Conservation (phyloP, 805 yeast species). For the Candida orba region DNA sequence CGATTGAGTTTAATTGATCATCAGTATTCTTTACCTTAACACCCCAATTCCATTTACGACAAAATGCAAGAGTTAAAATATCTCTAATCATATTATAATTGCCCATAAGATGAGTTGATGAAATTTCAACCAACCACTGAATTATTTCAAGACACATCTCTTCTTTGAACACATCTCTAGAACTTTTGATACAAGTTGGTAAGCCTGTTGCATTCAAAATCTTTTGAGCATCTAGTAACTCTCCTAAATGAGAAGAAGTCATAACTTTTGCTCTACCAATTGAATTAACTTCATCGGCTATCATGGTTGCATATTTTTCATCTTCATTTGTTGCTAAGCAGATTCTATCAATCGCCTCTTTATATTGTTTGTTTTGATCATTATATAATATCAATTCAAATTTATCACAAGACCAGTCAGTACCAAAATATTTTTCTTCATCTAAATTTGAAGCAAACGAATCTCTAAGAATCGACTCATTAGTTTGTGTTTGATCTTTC, state of each 20-base stretch:
- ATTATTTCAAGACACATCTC: conserved; percentile 72
- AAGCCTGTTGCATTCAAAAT: conserved; percentile 56
- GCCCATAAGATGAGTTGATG: conserved; percentile 46
- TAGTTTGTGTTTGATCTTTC: conserved; percentile 20
- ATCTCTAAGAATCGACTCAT: conserved; percentile 24
- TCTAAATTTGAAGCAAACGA: conserved; percentile 28
- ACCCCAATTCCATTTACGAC: conserved; percentile 58
- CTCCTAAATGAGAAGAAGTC: conserved; percentile 43
- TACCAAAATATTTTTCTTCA: conserved; percentile 37
- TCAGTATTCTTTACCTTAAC: conserved; percentile 14
- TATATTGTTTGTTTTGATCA: conserved; percentile 69
- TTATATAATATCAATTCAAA: conserved; percentile 60
- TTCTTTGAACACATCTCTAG: conserved; percentile 68
- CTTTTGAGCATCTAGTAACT: conserved; percentile 47
- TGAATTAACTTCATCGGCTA: conserved; percentile 52
- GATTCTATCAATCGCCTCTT: conserved; percentile 66
- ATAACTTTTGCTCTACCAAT: conserved; percentile 67
- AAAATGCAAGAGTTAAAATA: conserved; percentile 48
- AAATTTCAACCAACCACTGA: conserved; percentile 55
- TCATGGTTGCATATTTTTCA: conserved; percentile 62
- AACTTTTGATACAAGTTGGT: conserved; percentile 55
- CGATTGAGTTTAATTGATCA: not conserved
- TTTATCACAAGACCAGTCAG: conserved; percentile 37
- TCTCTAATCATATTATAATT: conserved; percentile 41
- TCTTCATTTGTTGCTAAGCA: conserved; percentile 57